Evolutionary conservation across 2,329 filamentous ascomycete genomes (phyloP), one percentile per base, ranked within the genome.

Genomic region (Byssochlamys sp.): DNA sequence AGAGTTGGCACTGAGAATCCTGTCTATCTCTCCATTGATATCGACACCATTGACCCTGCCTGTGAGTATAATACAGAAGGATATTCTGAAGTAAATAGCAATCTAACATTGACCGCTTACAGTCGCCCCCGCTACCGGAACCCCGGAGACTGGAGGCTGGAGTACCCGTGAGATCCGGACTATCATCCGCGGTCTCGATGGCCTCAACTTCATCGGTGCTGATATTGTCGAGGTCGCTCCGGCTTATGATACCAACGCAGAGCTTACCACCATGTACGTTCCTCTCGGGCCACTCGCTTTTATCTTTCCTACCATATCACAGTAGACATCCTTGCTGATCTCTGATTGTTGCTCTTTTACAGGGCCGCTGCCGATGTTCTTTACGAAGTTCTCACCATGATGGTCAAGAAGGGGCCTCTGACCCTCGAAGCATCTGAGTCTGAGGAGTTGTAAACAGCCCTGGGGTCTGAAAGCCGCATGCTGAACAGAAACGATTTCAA

Each of bases 21-120:
- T 0, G 88, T 94, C 0, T 95, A 95, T 68, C 75, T 95, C 31
- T 89, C 84, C 5, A 86, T 95, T 52, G 91, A 96, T 68, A 95
- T 95, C 65, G 90, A 95, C 68, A 91, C 89, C 0, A 78, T 95
- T 2, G 90, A 95, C 69, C 90, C 91, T 6, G 89, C 89, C 4
- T 92, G 81, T 84, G 71, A 71, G 80, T 74, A 52, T 28, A 19
- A 27, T 12, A 5, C 24, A 7, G 10, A 33, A 53, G 19, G 24
- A 33, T 7, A 24, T 1, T 2, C 10, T 33, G 5, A 53, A 6
- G 4, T n/a, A 11, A n/a, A n/a, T 10, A 1, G 5, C 4, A 1
- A 35, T 35, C 39, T 24, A 45, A 45, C 3, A 19, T n/a, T 45
- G 19, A 49, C 25, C n/a, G 4, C 33, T 54, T 33, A 33, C 35